Conservation (phyloP, 2,329 filamentous ascomycete species). For the Exophiala sp. region DNA sequence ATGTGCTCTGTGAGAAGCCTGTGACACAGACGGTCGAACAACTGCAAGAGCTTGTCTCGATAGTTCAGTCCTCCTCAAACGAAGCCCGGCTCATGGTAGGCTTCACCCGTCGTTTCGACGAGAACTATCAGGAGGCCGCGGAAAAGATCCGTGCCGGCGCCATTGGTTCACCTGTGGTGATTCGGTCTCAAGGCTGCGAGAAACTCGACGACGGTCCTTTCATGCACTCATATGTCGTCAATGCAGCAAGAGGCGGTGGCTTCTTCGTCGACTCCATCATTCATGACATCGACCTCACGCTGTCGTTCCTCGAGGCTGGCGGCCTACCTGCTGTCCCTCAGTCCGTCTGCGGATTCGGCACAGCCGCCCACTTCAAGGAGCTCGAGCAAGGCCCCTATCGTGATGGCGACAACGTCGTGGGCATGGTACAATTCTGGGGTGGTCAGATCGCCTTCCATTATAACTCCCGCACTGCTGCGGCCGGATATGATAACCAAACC, state of each 20-base stretch:
- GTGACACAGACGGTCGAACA: conserved; percentile 30
- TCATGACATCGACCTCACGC: conserved; percentile 45
- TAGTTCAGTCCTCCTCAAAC: conserved; percentile 20
- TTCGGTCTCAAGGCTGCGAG: conserved; percentile 45
- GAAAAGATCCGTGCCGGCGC: conserved; percentile 35
- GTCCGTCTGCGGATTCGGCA: conserved; percentile 36
- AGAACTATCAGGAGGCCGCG: conserved; percentile 39
- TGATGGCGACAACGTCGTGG: conserved; percentile 46
- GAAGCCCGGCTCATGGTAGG: conserved; percentile 41
- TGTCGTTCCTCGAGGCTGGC: conserved; percentile 41
- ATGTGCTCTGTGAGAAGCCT: conserved; percentile 61
- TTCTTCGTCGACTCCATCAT: conserved; percentile 46
- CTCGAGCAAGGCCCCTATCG: conserved; percentile 31
- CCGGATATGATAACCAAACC: conserved; percentile 44
- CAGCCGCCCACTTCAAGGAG: conserved; percentile 36
- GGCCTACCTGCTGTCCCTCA: conserved; percentile 33
- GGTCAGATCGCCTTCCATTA: conserved; percentile 46
- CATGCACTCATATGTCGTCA: conserved; percentile 38
- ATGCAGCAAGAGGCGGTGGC: conserved; percentile 38
- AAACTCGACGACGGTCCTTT: conserved; percentile 38
- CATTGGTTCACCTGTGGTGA: conserved; percentile 40
- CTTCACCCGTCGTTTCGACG: conserved; percentile 47
- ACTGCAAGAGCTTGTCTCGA: conserved; percentile 9
- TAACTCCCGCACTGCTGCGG: conserved; percentile 41
- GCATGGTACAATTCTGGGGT: conserved; percentile 44